Evolutionary conservation across 108 stramenopile genomes (phyloP).

Genomic region (Licmophora abbreviata): DNA sequence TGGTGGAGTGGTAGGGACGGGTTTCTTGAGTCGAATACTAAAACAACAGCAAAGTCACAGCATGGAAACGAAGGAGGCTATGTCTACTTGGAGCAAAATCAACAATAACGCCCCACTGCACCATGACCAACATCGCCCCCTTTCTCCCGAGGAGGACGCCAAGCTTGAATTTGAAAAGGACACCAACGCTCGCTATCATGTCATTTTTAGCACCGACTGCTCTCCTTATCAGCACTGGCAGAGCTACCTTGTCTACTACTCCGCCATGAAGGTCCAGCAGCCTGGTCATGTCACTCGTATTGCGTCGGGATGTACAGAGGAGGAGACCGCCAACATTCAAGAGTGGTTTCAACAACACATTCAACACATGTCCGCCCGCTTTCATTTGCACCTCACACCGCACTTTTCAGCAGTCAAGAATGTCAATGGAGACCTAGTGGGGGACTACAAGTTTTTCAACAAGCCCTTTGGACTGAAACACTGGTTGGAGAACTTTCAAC

Average conservation of each 20-base stretch:
- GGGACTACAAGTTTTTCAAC: constrained; percentile 85
- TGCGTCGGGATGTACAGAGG: constrained; percentile 12
- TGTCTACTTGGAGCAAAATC: no score
- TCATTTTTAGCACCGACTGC: constrained; percentile 68
- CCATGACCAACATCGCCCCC: no score
- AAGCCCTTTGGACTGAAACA: constrained; percentile 75
- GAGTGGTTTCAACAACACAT: constrained; percentile 28
- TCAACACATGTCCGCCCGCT: constrained; percentile 22
- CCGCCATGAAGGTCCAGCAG: constrained; percentile 38
- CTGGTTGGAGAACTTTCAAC: constrained; percentile 37
- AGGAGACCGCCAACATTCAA: constrained; percentile 9
- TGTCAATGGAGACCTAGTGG: constrained; percentile 29
- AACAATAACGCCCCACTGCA: no score
- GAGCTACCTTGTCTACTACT: constrained; percentile 60
- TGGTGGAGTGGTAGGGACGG: no score
- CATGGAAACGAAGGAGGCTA: no score
- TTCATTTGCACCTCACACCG: constrained; percentile 73
- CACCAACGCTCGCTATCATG: constrained; percentile 7
- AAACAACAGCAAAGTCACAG: no score
- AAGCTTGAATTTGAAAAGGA: constrained; percentile 4
- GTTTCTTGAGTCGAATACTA: no score
- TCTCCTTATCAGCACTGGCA: constrained; percentile 73
- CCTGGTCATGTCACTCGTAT: constrained; percentile 21
- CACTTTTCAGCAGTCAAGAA: constrained; percentile 50
- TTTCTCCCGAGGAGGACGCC: constrained; percentile 11